phyloP scores from a whole-genome alignment of 2,329 filamentous ascomycete species.

The Stagonosporopsis chrysanthemi region DNA sequence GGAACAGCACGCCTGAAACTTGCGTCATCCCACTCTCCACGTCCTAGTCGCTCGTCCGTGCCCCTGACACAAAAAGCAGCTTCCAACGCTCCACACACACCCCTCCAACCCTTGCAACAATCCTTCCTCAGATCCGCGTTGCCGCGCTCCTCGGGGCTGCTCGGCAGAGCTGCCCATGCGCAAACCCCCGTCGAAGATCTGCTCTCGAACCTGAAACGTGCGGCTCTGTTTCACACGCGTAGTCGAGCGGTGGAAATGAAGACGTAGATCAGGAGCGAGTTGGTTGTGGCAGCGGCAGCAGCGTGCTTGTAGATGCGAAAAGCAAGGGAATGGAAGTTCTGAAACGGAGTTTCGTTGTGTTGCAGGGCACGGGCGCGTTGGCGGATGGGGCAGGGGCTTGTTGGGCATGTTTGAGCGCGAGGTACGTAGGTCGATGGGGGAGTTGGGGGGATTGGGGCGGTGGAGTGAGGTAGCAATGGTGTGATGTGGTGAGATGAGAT shows the following conservation, averaged over 20 bases:
- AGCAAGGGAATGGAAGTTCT: neutral
- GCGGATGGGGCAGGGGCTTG: neutral
- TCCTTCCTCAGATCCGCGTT: neutral
- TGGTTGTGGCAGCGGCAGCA: neutral
- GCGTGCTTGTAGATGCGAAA: neutral
- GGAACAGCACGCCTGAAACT: neutral
- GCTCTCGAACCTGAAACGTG: neutral
- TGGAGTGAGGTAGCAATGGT: neutral
- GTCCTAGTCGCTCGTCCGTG: neutral
- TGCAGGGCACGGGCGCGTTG: neutral
- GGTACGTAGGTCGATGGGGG: neutral
- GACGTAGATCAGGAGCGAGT: neutral
- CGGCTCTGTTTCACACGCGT: neutral
- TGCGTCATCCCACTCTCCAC: neutral
- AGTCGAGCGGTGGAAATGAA: neutral
- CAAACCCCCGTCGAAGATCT: neutral
- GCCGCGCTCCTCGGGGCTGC: too few species aligned
- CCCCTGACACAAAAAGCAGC: neutral
- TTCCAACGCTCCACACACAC: neutral
- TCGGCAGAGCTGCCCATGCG: neutral
- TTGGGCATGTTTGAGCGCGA: neutral
- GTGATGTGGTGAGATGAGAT: too few species aligned
- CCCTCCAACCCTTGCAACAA: neutral
- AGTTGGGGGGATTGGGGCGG: neutral
- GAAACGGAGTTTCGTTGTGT: neutral